These are phyloP conservation scores for Pistacia atlantica DNA, from an alignment of 345 rosid genomes.

Conservation along the genomic window DNA sequence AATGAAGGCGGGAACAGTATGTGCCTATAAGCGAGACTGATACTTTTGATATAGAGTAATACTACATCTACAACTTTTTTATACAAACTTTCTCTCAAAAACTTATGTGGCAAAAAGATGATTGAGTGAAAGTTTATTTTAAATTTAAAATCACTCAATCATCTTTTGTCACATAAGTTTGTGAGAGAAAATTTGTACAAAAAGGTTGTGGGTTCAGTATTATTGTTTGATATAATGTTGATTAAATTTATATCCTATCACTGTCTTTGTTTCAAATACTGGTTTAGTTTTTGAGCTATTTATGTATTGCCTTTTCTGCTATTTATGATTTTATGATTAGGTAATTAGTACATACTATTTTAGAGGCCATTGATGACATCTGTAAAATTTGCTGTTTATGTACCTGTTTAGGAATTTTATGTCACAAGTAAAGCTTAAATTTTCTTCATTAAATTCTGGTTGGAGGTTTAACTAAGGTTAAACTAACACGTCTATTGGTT, in stretches of 20 bases:
- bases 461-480: neutral
- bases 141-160: no score
- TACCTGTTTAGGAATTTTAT: neutral
- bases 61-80: no score
- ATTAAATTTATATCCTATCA: neutral
- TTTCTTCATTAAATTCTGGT: neutral
- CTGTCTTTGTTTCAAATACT: neutral
- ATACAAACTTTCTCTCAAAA: no score
- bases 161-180: no score
- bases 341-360: neutral
- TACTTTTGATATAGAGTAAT: no score
- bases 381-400: neutral
- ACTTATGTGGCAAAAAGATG: no score
- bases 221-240: no score
- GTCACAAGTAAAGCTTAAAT: neutral
- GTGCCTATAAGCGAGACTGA: conserved; percentile 27
- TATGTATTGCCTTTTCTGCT: neutral
- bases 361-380: neutral
- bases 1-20: conserved; percentile 60
- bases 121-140: no score
- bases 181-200: no score
- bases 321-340: neutral
- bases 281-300: no score
- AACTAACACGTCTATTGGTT: neutral
- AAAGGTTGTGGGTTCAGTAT: no score